phyloP scores from a whole-genome alignment of 208 protist species.

The Crithidia thermophila region DNA sequence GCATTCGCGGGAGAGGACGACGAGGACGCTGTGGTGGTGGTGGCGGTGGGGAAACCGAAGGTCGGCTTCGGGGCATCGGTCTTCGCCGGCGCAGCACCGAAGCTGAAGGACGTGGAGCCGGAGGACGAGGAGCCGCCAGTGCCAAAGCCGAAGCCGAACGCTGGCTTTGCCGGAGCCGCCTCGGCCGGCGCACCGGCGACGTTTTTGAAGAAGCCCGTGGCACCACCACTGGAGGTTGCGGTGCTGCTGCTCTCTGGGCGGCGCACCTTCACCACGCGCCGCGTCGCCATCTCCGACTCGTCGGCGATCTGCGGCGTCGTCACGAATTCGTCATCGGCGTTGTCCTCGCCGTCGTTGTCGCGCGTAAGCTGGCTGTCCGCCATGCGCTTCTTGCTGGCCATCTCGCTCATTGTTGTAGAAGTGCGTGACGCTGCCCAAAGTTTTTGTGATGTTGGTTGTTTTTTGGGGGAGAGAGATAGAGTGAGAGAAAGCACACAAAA shows the following conservation, averaged over 20 bases:
- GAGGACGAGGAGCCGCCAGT: background rate
- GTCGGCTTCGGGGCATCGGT: background rate
- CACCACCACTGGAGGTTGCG: background rate
- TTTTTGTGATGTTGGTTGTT: background rate
- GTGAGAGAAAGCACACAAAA: too few species aligned
- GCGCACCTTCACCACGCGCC: conserved; percentile 65
- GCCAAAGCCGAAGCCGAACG: conserved; percentile 34
- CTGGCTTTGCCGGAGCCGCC: conserved; percentile 8
- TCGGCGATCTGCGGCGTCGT: conserved; percentile 60
- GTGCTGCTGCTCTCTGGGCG: conserved; percentile 23
- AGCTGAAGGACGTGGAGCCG: background rate
- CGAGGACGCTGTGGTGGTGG: background rate
- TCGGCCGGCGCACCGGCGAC: conserved; percentile 17
- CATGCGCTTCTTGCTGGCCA: conserved; percentile 34
- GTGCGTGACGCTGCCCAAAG: background rate
- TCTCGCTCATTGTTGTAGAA: background rate
- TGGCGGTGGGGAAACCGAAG: conserved; percentile 25
- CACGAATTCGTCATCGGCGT: conserved; percentile 44
- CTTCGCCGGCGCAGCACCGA: background rate
- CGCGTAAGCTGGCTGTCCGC: conserved; percentile 40
- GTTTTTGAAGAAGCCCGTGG: conserved; percentile 50
- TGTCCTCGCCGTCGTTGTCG: conserved; percentile 37
- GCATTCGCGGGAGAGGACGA: background rate
- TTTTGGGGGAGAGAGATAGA: too few species aligned
- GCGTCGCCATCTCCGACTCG: conserved; percentile 55